Base-by-base conservation (phyloP, 148 eudicot genomes). In the Salicornia ramosissima region DNA sequence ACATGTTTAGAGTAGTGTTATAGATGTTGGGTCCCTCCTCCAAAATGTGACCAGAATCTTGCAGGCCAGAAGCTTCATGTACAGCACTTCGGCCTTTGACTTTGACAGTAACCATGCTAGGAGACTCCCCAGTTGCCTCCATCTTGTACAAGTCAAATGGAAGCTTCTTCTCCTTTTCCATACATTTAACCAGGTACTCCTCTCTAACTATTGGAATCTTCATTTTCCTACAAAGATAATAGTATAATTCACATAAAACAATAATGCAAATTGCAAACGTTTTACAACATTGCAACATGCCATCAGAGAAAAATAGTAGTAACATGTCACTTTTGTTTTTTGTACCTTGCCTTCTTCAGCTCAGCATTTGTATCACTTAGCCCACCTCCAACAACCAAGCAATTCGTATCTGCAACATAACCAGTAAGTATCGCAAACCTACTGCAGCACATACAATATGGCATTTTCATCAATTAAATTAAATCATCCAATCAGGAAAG, bases 21-120 rank as follows among this genome's bases (percentile, higher is more conserved):
- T 91, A 89, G 33, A 95, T 89, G 86, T 83, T 95, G 39, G 83
- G 85, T 72, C 97, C 96, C 68, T 86, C 91, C 83, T 91, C 99
- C 59, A 95, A 87, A 72, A 95, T 91, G 82, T 95, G 99, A 57
- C 99, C 96, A 46, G 85, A 73, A 77, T 95, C 91, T 79, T 87
- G 96, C 74, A 89, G 69, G 30, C 89, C 91, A 59, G 96, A 89
- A 60, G 91, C 62, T 71, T 87, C 96, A 72, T 87, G 96, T 65
- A 89, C 96, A 60, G 96, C 96, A 74, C 96, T 87, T 70, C 85
- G 80, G 25, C 99, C 99, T 86, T 95, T 95, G 69, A 95, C 99
- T 84, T 89, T 95, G 68, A 95, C 91, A 26, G 97, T 91, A 42
- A 84, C 80, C 81, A 83, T 75, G 43, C 87, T 71, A 59, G 84